Conservation (phyloP, 164 flowering plant genomes). For the Malania oleifera region DNA sequence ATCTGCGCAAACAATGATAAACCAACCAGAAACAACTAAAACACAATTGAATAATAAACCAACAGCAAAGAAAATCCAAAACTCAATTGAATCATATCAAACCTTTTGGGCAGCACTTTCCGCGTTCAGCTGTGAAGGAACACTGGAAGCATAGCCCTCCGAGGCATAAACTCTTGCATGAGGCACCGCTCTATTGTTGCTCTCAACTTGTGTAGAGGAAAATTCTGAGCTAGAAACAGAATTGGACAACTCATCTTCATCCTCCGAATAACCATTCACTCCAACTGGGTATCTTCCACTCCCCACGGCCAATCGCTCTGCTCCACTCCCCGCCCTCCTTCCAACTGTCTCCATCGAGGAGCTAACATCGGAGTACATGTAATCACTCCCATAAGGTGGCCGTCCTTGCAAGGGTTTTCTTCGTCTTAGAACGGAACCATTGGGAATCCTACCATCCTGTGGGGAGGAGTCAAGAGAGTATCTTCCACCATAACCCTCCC, state of each 20-base stretch:
- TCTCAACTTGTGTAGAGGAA: slow-evolving; percentile 39
- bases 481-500: slow-evolving; percentile 50
- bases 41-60: background rate
- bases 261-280: slow-evolving; percentile 44
- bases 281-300: slow-evolving; percentile 33
- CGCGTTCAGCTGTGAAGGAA: slow-evolving; percentile 35
- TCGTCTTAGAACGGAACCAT: slow-evolving; percentile 13
- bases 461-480: slow-evolving; percentile 57
- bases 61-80: background rate
- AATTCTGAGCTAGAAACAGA: slow-evolving; percentile 75
- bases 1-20: background rate
- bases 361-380: slow-evolving; percentile 38
- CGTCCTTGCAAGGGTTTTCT: slow-evolving; percentile 12
- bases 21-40: background rate
- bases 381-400: slow-evolving; percentile 27
- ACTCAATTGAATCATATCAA: background rate
- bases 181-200: slow-evolving; percentile 27
- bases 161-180: slow-evolving; percentile 26
- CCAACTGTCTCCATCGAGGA: slow-evolving; percentile 40
- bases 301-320: slow-evolving; percentile 22
- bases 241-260: slow-evolving; percentile 70
- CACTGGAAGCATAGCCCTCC: slow-evolving; percentile 53
- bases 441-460: slow-evolving; percentile 24
- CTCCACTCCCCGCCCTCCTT: slow-evolving; percentile 15
- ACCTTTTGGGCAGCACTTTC: slow-evolving; percentile 39